These are phyloP conservation scores for Pulveroboletus sp. DNA, from an alignment of 768 basidiomycete species.

Conservation along the genomic window DNA sequence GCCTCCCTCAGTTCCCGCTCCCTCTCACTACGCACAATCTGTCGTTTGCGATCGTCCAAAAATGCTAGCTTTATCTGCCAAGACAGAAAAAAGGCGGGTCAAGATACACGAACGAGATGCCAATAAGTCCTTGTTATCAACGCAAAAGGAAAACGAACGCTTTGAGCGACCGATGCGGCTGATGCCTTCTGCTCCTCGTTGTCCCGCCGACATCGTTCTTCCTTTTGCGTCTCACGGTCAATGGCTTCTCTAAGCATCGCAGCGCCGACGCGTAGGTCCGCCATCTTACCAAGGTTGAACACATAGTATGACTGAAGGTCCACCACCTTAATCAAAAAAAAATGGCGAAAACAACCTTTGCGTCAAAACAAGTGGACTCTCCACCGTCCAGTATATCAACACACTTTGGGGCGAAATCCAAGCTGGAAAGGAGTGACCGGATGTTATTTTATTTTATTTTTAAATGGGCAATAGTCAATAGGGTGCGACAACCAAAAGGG, in stretches of 20 bases:
- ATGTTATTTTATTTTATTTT: background rate
- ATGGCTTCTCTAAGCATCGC: slow-evolving; percentile 62
- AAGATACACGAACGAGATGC: background rate
- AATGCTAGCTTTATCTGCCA: slow-evolving; percentile 71
- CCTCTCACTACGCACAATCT: slow-evolving; percentile 49
- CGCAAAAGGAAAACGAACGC: slow-evolving; percentile 35
- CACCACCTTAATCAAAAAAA: slow-evolving; percentile 42
- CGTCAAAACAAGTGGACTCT: background rate
- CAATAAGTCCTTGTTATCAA: background rate
- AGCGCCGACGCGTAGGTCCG: slow-evolving; percentile 58
- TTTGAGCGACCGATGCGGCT: slow-evolving; percentile 47
- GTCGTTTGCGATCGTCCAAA: slow-evolving; percentile 69
- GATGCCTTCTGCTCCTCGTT: slow-evolving; percentile 59
- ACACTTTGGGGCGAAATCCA: slow-evolving; percentile 69
- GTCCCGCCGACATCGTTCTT: slow-evolving; percentile 43
- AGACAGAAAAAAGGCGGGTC: background rate
- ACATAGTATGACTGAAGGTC: slow-evolving; percentile 72
- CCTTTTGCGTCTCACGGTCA: slow-evolving; percentile 43
- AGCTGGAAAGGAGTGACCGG: slow-evolving; percentile 38
- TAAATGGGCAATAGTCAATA: background rate
- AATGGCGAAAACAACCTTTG: background rate
- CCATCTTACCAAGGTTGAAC: slow-evolving; percentile 49
- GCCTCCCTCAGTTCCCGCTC: slow-evolving; percentile 51
- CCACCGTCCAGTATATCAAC: background rate
- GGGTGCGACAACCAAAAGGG: too few relatives aligned